Base-by-base conservation (phyloP, 164 flowering plant genomes). In the Sedum album region DNA sequence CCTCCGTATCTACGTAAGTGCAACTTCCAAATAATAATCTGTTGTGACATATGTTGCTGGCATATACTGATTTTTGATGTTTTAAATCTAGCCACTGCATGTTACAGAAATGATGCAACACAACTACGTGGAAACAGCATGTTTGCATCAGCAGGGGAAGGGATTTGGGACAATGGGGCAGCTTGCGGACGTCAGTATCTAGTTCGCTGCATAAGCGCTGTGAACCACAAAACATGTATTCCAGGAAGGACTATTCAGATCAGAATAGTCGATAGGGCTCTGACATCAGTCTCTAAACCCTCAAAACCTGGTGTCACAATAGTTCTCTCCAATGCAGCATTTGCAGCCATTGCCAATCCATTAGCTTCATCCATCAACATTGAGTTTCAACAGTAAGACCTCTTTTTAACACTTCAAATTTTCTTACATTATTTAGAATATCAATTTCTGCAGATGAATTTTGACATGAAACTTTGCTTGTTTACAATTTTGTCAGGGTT, bases 131-230 rank as follows among this genome's bases (percentile, higher is more conserved):
- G 79, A 33, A 73, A 66, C 73, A 72, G 73, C 71, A 51, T 80
- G 46, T 83, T 83, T 35, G 87, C 74, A 31, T 69, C 83, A 31
- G 83, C 87, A 17, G 82, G 87, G 2, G 85, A 82, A 28, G 85
- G 81, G 31, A 72, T 80, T 70, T 83, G 87, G 87, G 85, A 83
- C 71, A 83, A 83, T 28, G 87, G 87, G 0, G 87, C 87, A 0
- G 78, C 85, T 4, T 83, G 87, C 46, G 87, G 85, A 36, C 68
- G 83, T 65, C 77, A 71, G 23, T 83, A 82, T 31, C 2, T 57
- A 71, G 81, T 83, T 31, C 60, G 73, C 60, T 83, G 86, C 79
- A 74, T 83, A 18, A 82, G 82, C 41, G 78, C 81, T 7, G 49
- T 42, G 5, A 39, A 23, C 20, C 77, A 70, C 0, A 6, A 66